Evolutionary conservation across 306 rosid species (phyloP), one percentile per base, ranked within the genome.

Genomic region (Purshia tridentata): DNA sequence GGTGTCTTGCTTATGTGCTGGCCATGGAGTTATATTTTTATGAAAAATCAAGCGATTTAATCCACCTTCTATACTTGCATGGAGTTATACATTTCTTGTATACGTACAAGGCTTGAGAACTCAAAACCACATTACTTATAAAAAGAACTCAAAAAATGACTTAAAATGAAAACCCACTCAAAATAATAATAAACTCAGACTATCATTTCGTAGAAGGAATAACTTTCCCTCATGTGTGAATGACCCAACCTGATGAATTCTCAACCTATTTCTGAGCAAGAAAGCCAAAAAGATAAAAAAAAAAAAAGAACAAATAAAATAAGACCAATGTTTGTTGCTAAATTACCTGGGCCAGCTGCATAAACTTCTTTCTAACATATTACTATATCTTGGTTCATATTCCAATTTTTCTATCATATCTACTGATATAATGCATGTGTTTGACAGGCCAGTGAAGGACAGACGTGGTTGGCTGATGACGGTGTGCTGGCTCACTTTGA

Each of bases 401-500:
- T 13, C 41, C 54, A 44, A 51, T 29, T 41, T 52, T 35, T 12
- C 54, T 65, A 23, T 57, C 15, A 44, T 53, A 65, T 55, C 8
- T 52, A 19, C 5, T 9, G 35, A 67, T 77, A 23, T 64, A 58
- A 59, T 66, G 54, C 61, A 68, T 81, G 65, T 76, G 18, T 78
- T 75, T 75, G 70, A 54, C 84, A 91, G 98, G 81, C 81, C 55
- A 82, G 55, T 75, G 89, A 82, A 75, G 86, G 66, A 72, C 71
- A 84, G 81, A 78, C 88, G 35, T 95, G 99, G 99, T 79, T 95
- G 84, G 92, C 83, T 67, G 97, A 88, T 73, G 98, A 82, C 42
- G 78, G 69, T 72, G 78, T 77, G 69, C 81, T 90, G 90, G 35
- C 87, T 70, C 97, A 95, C 82, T 95, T 95, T 75, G 92, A 90